Evolutionary conservation across 768 basidiomycete genomes (phyloP), one percentile per base, ranked within the genome.

Genomic region (Boletus pseudo-olivaceus): DNA sequence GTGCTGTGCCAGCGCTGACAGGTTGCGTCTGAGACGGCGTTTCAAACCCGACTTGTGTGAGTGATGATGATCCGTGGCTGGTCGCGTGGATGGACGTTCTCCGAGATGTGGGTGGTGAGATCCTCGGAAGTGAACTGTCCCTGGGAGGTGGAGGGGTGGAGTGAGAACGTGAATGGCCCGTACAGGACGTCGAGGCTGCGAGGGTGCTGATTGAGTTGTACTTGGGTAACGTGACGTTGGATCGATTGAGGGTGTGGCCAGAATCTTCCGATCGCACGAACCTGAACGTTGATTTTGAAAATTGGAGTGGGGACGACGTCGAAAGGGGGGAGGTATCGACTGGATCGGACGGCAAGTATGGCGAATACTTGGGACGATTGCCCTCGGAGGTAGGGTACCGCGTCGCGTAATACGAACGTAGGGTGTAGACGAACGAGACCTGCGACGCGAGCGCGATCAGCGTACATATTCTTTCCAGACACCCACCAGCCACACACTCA

Each of bases 401-500:
- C 1, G 49, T 47, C 26, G 35, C 30, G 26, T 53, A 26, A 57
- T 68, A 64, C 26, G 51, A 55, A 47, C 49, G 56, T 11, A 62
- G 17, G 14, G 56, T 54, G n/a, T 54, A 60, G 27, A 64, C 34
- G 46, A 68, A 70, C 30, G 53, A 57, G 17, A 66, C 29, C 68
- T 70, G 47, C 15, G n/a, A 53, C 20, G 45, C 30, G 30, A 29
- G 7, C 20, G 47, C 12, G 11, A 33, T 69, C n/a, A 64, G 54
- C 10, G 10, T 35, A 35, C n/a, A n/a, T n/a, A 12, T 34, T 7
- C 11, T 30, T 15, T 37, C 26, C 17, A 35, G 29, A 43, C 15
- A 29, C 17, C 11, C 38, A 23, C 5, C 41, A 43, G 5, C 20
- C n/a, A n/a, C 42, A 47, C 10, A 77, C 87, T 67, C 62, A 90